Evolutionary conservation across 2,329 filamentous ascomycete species (phyloP), one percentile per base, ranked within the genome.

Genomic region (Pseudocercospora pini-densiflorae): DNA sequence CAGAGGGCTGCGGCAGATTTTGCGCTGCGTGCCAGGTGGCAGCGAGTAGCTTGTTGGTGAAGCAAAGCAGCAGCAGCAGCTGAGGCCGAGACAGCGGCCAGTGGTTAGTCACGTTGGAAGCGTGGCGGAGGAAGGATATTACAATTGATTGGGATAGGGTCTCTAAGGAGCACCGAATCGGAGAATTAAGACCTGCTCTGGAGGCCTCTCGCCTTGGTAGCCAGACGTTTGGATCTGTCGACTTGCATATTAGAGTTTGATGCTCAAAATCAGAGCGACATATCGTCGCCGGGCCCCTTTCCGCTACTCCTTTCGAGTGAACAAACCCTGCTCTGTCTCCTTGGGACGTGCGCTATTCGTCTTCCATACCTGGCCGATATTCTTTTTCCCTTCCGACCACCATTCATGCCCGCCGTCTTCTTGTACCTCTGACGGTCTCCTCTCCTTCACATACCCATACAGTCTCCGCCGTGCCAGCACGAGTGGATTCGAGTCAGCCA

Each of bases 221-320:
- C n/a, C 49, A 23, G 24, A 24, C 49, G 19, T 19, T 53, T 53
- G 19, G 49, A 57, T 57, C 27, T 21, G 53, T 57, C 53, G 53
- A 57, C 54, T 19, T 33, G 33, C 19, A 43, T 43, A 36, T 58
- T 36, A 58, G 33, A 58, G 31, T 58, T 58, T 43, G n/a, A 55
- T 55, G 53, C n/a, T 55, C 27, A 21, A 55, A 51, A 51, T 51
- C 47, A 51, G 47, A 51, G 21, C 47, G 47, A 51, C 47, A 51
- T 51, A 51, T 51, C 21, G 47, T 51, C 47, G 16, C 23, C 45
- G 19, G 45, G 45, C 45, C 47, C 47, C 47, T 51, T 51, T 51
- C 47, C 45, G 45, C 10, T 24, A 49, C 45, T 49, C 45, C 51
- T 54, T 53, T 53, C 49, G 8, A 24, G 10, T 40, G 36, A 24